A percentile compares a stretch with the other conserved stretches of the same genome.
Evolutionary conservation across 2,329 filamentous ascomycete genomes (phyloP).

Genomic region (Biscogniauxia marginata): DNA sequence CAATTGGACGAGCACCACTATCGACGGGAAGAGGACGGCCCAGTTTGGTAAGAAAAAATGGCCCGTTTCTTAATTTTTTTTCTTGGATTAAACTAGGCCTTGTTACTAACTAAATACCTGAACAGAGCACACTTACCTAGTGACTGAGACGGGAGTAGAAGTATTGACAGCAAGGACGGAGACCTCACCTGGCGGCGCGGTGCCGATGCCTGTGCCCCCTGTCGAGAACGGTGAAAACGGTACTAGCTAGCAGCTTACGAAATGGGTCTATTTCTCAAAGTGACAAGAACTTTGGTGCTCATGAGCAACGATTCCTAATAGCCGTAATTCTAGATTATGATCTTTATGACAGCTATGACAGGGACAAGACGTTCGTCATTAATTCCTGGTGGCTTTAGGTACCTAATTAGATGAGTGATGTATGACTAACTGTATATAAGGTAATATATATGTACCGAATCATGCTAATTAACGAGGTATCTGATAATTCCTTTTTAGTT

Average conservation of each 20-base stretch:
- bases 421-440: background rate
- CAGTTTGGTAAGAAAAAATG: conserved; percentile 71
- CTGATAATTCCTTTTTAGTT: background rate
- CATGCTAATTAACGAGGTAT: no score
- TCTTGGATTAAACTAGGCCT: background rate
- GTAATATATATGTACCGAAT: no score
- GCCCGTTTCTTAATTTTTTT: background rate
- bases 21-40: conserved; percentile 84
- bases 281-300: background rate
- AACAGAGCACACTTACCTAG: conserved; percentile 76
- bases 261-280: background rate
- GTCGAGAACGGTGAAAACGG: conserved; percentile 19
- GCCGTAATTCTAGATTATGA: background rate
- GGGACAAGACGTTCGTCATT: background rate
- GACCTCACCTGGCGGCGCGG: conserved; percentile 73
- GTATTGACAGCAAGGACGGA: conserved; percentile 72
- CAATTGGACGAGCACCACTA: conserved; percentile 95
- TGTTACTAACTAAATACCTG: background rate
- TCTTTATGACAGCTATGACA: background rate
- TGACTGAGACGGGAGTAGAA: conserved; percentile 82
- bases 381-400: background rate
- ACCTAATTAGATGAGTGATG: background rate
- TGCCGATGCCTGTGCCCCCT: conserved; percentile 60
- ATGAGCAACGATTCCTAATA: background rate
- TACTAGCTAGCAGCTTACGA: background rate